phyloP scores from a whole-genome alignment of 352 stramenopile genomes.

The Globisporangium irregulare region DNA sequence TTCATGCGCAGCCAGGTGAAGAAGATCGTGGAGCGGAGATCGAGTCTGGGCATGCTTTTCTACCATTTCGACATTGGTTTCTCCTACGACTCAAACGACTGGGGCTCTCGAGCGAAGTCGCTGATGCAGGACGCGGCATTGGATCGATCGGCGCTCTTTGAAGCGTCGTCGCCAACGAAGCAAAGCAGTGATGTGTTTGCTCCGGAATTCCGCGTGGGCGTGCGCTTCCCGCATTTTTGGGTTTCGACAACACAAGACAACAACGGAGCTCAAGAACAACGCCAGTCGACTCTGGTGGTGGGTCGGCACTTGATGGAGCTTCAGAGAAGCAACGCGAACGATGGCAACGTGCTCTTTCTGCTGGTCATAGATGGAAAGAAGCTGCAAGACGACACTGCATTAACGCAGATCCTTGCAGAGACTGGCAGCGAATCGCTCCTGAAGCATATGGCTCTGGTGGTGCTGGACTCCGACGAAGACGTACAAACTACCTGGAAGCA shows the following conservation, averaged over 20 bases:
- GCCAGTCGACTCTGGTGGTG: constrained; percentile 57
- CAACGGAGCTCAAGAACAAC: neutral
- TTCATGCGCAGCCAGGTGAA: constrained; percentile 56
- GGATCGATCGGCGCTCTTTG: constrained; percentile 49
- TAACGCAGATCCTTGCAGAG: neutral
- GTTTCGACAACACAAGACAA: constrained; percentile 14
- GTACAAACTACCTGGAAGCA: neutral
- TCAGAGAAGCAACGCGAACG: constrained; percentile 11
- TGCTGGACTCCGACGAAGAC: constrained; percentile 28
- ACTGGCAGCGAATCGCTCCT: constrained; percentile 4
- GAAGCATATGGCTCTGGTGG: constrained; percentile 39
- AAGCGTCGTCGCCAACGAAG: constrained; percentile 9
- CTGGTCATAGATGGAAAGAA: constrained; percentile 40
- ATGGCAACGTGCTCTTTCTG: constrained; percentile 47
- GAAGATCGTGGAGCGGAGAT: constrained; percentile 49
- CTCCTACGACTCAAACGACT: constrained; percentile 57
- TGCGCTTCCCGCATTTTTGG: constrained; percentile 75
- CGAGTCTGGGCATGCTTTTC: constrained; percentile 81
- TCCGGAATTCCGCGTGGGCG: constrained; percentile 43
- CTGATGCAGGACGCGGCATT: constrained; percentile 63
- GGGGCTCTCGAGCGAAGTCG: constrained; percentile 38
- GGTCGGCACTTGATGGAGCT: constrained; percentile 18
- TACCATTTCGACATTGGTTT: constrained; percentile 87
- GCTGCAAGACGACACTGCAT: constrained; percentile 15
- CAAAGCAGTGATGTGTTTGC: constrained; percentile 34